These are phyloP conservation scores for Ampelomyces quisqualis DNA, from an alignment of 2,329 filamentous ascomycete species.

Conservation along the genomic window DNA sequence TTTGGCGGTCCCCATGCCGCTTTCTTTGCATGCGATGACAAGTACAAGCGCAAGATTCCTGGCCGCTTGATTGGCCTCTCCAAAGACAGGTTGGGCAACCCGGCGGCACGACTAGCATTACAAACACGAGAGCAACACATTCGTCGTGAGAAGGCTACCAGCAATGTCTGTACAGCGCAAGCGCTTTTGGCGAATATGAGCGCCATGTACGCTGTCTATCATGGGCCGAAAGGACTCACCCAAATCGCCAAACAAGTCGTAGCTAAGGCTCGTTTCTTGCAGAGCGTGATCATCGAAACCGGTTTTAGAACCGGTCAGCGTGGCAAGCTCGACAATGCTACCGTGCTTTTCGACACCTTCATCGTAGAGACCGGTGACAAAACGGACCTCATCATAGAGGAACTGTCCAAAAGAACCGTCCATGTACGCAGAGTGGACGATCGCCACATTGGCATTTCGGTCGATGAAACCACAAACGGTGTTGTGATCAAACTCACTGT, in stretches of 20 bases:
- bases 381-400: conserved; percentile 54
- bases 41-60: conserved; percentile 92
- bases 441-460: conserved; percentile 67
- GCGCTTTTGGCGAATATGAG: conserved; percentile 94
- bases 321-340: conserved; percentile 57
- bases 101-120: conserved; percentile 77
- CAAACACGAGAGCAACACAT: conserved; percentile 97
- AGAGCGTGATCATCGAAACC: conserved; percentile 61
- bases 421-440: conserved; percentile 65
- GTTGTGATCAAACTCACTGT: conserved; percentile 58
- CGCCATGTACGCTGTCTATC: conserved; percentile 91
- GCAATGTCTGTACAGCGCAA: conserved; percentile 96
- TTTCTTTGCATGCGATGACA: conserved; percentile 89
- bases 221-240: conserved; percentile 80
- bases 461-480: conserved; percentile 72
- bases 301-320: conserved; percentile 65
- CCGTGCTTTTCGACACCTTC: conserved; percentile 77
- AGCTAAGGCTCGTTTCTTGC: conserved; percentile 68
- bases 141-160: conserved; percentile 91
- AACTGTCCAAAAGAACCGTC: conserved; percentile 56
- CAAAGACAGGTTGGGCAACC: conserved; percentile 81
- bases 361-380: conserved; percentile 58
- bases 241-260: conserved; percentile 79
- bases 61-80: conserved; percentile 88
- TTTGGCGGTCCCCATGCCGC: conserved; percentile 94